Evolutionary conservation across 192 early-diverging fungal species (phyloP), one percentile per base, ranked within the genome.

Genomic region (Coemansia pectinata): DNA sequence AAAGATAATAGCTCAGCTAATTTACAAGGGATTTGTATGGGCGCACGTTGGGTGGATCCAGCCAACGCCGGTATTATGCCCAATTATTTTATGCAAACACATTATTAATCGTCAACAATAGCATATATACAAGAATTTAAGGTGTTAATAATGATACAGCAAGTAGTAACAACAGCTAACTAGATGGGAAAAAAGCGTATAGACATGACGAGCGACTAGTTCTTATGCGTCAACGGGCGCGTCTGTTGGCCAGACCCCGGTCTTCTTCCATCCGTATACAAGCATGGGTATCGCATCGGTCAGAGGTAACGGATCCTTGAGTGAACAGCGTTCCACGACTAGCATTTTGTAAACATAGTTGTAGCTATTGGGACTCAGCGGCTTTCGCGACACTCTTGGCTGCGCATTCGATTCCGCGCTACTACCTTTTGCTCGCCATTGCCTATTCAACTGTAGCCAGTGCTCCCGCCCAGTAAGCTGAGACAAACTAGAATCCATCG

Each of bases 191-290:
- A 21, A 21, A 21, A 9, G 17, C 2, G 45, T 5, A 48, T 48
- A 48, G n/a, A 48, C 45, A 44, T 17, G 42, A 17, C 42, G 5
- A 52, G 19, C 27, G 52, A 27, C 23, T 33, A 65, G 6, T 23
- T 19, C 3, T 5, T 65, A 29, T 29, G 29, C 50, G 45, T 48
- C 44, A 29, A 5, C 15, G 2, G n/a, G 48, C 31, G 15, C 3
- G 52, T 80, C 63, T 12, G 73, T 10, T 23, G 79, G 79, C 79
- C 79, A 82, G 14, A 74, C 40, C 1, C 79, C 79, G 0, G 71
- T 55, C 44, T 70, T 62, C 38, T 77, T 77, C 79, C 79, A 82
- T 15, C 79, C 79, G 23, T 67, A 34, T 0, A 82, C 65, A 19
- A 82, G 63, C 41, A 82, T 67, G 11, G 68, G 69, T 33, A 82